Conservation (phyloP, 2,329 filamentous ascomycete species). For the Xylaria sp. region DNA sequence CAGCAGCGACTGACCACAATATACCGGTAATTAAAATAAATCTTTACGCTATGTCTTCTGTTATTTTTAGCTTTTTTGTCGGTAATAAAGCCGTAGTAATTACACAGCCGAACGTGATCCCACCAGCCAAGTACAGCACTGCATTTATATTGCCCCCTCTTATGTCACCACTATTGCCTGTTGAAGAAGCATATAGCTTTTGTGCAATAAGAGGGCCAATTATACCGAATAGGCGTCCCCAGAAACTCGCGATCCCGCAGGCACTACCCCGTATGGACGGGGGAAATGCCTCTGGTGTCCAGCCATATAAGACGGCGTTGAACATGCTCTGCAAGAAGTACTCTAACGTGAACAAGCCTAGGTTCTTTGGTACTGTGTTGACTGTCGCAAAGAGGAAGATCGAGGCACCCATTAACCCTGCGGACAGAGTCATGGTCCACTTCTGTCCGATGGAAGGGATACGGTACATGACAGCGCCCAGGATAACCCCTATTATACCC, state of each 20-base stretch:
- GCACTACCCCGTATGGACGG: constrained; percentile 65
- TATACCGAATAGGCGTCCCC: constrained; percentile 28
- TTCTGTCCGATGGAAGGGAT: constrained; percentile 28
- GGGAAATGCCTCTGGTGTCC: constrained; percentile 68
- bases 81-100: constrained; percentile 24
- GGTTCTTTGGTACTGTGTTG: constrained; percentile 55
- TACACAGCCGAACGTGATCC: constrained; percentile 27
- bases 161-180: neutral
- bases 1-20: too few relatives aligned
- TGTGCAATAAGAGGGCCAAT: constrained; percentile 26
- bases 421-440: constrained; percentile 27
- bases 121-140: constrained; percentile 29
- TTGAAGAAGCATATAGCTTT: constrained; percentile 23
- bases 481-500: constrained; percentile 26
- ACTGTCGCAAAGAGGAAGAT: constrained; percentile 31
- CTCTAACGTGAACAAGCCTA: constrained; percentile 49
- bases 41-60: neutral
- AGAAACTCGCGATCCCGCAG: constrained; percentile 51
- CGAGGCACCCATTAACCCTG: constrained; percentile 25
- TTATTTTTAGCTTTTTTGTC: constrained; percentile 12
- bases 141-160: constrained; percentile 24
- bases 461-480: constrained; percentile 24
- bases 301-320: constrained; percentile 55
- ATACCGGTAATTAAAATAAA: too few relatives aligned
- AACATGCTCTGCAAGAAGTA: constrained; percentile 55